phyloP scores from a whole-genome alignment of 139 green algal species.

The Chlorella sp. region DNA sequence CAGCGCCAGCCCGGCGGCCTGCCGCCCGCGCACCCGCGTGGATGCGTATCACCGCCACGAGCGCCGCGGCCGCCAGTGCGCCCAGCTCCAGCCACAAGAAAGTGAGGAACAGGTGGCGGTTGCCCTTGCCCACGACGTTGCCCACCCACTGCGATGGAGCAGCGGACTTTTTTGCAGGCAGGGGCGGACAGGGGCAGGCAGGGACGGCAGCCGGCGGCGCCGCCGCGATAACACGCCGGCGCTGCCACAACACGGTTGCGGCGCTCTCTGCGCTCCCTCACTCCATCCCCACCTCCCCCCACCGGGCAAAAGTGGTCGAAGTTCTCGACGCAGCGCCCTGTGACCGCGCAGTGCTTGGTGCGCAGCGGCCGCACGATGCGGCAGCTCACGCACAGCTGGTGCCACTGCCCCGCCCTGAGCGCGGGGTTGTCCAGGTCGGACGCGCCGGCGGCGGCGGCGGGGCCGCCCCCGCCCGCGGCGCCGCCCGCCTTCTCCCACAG shows the following conservation, averaged over 20 bases:
- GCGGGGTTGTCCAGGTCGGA: slow-evolving; percentile 79
- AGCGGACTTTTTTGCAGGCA: too few relatives aligned
- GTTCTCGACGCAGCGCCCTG: slow-evolving; percentile 84
- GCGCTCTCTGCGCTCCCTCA: too few relatives aligned
- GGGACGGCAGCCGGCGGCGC: neutral
- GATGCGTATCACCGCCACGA: slow-evolving; percentile 50
- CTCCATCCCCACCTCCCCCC: slow-evolving; percentile 71
- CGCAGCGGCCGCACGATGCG: slow-evolving; percentile 89
- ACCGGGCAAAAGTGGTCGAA: slow-evolving; percentile 99
- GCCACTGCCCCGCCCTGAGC: slow-evolving; percentile 86
- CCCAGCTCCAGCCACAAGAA: slow-evolving; percentile 88
- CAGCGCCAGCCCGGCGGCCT: neutral
- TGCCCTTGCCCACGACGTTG: slow-evolving; percentile 87
- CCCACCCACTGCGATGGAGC: slow-evolving; percentile 83
- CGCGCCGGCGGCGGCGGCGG: slow-evolving; percentile 3
- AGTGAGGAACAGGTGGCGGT: slow-evolving; percentile 82
- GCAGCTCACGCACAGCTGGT: slow-evolving; percentile 90
- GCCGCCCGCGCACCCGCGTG: neutral
- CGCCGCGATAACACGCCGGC: too few relatives aligned
- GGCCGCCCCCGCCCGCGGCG: neutral
- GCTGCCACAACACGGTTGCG: neutral
- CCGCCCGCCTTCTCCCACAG: neutral
- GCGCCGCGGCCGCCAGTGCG: slow-evolving; percentile 56
- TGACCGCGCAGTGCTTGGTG: slow-evolving; percentile 90
- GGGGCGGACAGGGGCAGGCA: neutral